Conservation (phyloP, 2,329 filamentous ascomycete genomes). For the Simplicillium sp. region DNA sequence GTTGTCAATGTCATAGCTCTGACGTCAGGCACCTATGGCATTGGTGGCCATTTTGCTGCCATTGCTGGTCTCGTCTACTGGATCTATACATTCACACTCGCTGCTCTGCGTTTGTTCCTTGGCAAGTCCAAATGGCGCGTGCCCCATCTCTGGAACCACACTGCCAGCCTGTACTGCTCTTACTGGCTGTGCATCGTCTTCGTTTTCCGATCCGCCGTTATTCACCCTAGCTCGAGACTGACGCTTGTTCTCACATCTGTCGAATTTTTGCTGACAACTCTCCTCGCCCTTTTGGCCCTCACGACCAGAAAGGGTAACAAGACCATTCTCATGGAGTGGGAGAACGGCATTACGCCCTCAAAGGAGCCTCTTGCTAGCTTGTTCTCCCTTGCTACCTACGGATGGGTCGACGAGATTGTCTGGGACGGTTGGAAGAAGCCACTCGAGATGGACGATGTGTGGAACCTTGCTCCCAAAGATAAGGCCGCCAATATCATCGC, state of each 20-base stretch:
- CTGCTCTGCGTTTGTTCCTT: conserved; percentile 60
- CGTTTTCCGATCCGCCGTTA: conserved; percentile 75
- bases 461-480: conserved; percentile 83
- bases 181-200: conserved; percentile 73
- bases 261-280: conserved; percentile 65
- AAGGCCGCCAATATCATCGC: conserved; percentile 74
- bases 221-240: conserved; percentile 60
- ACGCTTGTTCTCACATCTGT: conserved; percentile 56
- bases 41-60: conserved; percentile 48
- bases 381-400: conserved; percentile 78
- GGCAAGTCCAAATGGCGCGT: conserved; percentile 56
- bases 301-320: conserved; percentile 89
- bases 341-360: conserved; percentile 79
- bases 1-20: conserved; percentile 49
- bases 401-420: conserved; percentile 84
- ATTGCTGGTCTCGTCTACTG: conserved; percentile 64
- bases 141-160: conserved; percentile 84
- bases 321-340: conserved; percentile 77
- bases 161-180: conserved; percentile 68
- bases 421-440: conserved; percentile 81
- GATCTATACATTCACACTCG: conserved; percentile 71
- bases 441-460: conserved; percentile 75
- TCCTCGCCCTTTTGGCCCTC: conserved; percentile 68
- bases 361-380: conserved; percentile 81
- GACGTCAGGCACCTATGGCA: conserved; percentile 40